Base-by-base conservation (phyloP, 2,329 filamentous ascomycete genomes). In the Sclerotinia minor region DNA sequence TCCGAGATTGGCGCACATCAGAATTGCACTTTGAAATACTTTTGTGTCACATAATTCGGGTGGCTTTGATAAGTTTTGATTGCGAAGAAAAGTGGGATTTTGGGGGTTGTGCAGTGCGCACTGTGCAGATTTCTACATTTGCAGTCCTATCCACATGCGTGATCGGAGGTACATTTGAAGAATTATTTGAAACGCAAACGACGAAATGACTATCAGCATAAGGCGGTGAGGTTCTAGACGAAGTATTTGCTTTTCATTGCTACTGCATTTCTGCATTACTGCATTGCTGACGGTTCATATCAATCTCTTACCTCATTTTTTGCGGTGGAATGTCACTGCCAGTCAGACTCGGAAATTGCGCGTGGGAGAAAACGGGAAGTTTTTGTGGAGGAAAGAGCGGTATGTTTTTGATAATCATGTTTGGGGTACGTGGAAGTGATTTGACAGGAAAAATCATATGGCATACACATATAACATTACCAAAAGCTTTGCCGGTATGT, bases 231-330 rank as follows among this genome's bases (percentile, higher is more conserved):
- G 13, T 21, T 26, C 32, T 26, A 8, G 8, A 38, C 24, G 15
- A 32, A 60, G 45, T 6, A 21, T 38, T 4, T 38, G 45, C 8
- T 61, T 26, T 38, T 32, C 41, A 29, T 29, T 32, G 38, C 57
- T 59, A 44, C 54, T 50, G 58, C 59, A 41, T 26, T 57, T 45
- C 59, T 61, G 59, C 38, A 38, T 38, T 19, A 44, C 54, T 50
- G 58, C 59, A 61, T 38, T 41, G 59, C 59, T 63, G 59, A 63
- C 45, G 59, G n/a, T 50, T 21, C 13, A 50, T 41, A 26, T 50
- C 45, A 50, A 63, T 63, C 59, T 63, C 59, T 63, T 63, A 63
- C 59, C 59, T 63, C 59, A 63, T 63, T 21, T 35, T 24, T 63
- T 38, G 29, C 1, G 19, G 11, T n/a, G n/a, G 45, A 26, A 63